phyloP scores from a whole-genome alignment of 1,284 basidiomycete genomes.

The Leccinum ponderosum region DNA sequence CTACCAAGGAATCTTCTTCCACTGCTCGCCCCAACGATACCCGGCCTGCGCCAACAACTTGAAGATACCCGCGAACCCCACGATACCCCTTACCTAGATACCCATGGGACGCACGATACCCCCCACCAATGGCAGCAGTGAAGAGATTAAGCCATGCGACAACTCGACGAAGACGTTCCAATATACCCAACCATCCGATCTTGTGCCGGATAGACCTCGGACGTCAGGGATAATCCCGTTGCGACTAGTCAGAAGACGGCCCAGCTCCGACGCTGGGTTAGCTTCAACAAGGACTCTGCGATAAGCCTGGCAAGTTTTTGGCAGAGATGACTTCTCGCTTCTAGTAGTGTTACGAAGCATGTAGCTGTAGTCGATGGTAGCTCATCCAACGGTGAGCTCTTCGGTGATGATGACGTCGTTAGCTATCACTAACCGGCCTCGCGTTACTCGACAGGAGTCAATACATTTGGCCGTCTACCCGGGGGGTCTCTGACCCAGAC shows the following conservation, averaged over 20 bases:
- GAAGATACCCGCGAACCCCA: slow-evolving; percentile 8
- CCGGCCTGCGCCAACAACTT: slow-evolving; percentile 7
- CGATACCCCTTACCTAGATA: slow-evolving; percentile 5
- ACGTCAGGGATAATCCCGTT: slow-evolving; percentile 1
- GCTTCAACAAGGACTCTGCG: slow-evolving; percentile 3
- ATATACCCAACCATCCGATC: neutral
- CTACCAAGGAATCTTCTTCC: neutral
- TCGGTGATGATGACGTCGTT: neutral
- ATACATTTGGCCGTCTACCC: slow-evolving; percentile 4
- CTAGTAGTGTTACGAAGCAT: slow-evolving; percentile 1
- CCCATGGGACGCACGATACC: slow-evolving; percentile 2
- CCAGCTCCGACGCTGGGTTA: slow-evolving; percentile 1
- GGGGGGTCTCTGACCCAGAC: slow-evolving; percentile 16
- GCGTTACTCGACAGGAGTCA: slow-evolving; percentile 8
- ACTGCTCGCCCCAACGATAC: neutral
- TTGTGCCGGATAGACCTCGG: slow-evolving; percentile 4
- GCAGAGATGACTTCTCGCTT: slow-evolving; percentile 4
- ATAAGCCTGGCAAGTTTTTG: slow-evolving; percentile 9
- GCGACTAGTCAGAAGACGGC: slow-evolving; percentile 6
- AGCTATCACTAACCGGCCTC: slow-evolving; percentile 9
- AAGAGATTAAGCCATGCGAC: neutral
- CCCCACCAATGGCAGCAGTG: neutral
- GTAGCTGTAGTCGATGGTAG: neutral
- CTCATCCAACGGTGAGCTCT: slow-evolving; percentile 9
- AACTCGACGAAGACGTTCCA: slow-evolving; percentile 8